These are phyloP conservation scores for Haplosporangium sp. DNA, from an alignment of 371 early-diverging fungal genomes.

Conservation along the genomic window DNA sequence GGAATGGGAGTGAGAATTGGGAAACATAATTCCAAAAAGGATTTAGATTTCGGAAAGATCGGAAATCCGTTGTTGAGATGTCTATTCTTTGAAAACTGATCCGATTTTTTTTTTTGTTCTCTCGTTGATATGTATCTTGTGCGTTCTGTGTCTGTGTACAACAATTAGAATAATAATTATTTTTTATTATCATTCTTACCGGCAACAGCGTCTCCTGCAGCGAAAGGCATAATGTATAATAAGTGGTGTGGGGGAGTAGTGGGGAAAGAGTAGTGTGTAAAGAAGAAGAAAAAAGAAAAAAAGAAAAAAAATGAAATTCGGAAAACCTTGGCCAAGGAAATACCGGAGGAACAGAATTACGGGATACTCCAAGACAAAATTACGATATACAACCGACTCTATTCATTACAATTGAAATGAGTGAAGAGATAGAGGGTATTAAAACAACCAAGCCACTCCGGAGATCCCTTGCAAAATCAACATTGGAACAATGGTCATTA, in stretches of 20 bases:
- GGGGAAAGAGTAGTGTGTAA: slow-evolving; percentile 2
- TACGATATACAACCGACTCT: too few species aligned
- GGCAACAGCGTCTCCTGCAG: slow-evolving; percentile 33
- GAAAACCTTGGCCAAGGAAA: neutral
- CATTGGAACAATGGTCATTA: neutral
- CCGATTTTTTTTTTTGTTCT: neutral
- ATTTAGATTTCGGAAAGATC: slow-evolving; percentile 2
- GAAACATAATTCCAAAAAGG: neutral
- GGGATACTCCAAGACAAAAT: neutral
- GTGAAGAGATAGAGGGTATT: neutral
- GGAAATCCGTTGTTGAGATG: neutral
- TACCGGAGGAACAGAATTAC: neutral
- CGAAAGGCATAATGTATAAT: slow-evolving; percentile 29
- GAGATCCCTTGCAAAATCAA: neutral
- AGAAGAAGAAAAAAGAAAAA: neutral
- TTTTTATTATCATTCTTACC: slow-evolving; percentile 22
- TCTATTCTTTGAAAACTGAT: neutral
- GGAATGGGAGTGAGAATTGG: neutral
- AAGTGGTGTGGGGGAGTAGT: slow-evolving; percentile 6
- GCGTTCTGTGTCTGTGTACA: neutral
- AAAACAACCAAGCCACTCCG: slow-evolving; percentile 22
- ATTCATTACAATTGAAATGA: neutral
- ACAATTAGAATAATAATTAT: neutral
- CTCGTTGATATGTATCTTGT: neutral
- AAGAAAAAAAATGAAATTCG: slow-evolving; percentile 3